Percentiles rank a stretch among this genome's conserved stretches.
Evolutionary conservation across 2,329 filamentous ascomycete species (phyloP).

Genomic region (Xylariomycetidae sp.): DNA sequence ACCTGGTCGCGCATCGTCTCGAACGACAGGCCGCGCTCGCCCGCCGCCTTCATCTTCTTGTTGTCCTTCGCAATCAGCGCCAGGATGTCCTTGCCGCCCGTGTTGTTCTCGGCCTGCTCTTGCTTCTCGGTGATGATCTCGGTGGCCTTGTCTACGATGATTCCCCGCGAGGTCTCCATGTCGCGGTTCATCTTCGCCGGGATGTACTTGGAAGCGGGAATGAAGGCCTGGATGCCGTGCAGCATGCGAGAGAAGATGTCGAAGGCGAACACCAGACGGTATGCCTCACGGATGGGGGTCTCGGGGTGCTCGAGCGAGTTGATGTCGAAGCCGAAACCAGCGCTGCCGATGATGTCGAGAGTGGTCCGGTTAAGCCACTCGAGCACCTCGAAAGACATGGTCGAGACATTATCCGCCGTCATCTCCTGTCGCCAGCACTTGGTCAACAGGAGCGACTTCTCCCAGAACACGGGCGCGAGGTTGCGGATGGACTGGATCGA

Average conservation of each 20-base stretch:
- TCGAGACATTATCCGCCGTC: constrained; percentile 19
- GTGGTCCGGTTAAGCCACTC: constrained; percentile 39
- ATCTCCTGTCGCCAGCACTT: constrained; percentile 33
- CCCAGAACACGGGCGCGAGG: constrained; percentile 33
- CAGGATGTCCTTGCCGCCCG: constrained; percentile 31
- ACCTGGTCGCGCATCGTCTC: constrained; percentile 32
- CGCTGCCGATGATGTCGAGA: constrained; percentile 37
- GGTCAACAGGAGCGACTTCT: constrained; percentile 36
- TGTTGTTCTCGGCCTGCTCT: constrained; percentile 25
- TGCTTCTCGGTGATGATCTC: constrained; percentile 30
- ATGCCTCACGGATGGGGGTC: constrained; percentile 32
- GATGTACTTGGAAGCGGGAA: constrained; percentile 31
- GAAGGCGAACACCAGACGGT: constrained; percentile 36
- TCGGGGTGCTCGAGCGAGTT: constrained; percentile 32
- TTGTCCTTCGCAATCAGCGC: constrained; percentile 36
- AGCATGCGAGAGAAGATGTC: constrained; percentile 29
- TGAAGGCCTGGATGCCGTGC: constrained; percentile 36
- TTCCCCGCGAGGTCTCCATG: constrained; percentile 27
- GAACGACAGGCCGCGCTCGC: constrained; percentile 30
- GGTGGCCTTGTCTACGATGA: constrained; percentile 30
- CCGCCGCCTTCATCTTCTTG: constrained; percentile 31
- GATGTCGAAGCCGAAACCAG: constrained; percentile 35
- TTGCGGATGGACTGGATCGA: constrained; percentile 32
- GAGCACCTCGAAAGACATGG: constrained; percentile 29
- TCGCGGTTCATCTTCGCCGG: constrained; percentile 33